A percentile compares a stretch with the other conserved stretches of the same genome.
phyloP scores from a whole-genome alignment of 202 grass and related monocot species.

The Saccharum hybrid region DNA sequence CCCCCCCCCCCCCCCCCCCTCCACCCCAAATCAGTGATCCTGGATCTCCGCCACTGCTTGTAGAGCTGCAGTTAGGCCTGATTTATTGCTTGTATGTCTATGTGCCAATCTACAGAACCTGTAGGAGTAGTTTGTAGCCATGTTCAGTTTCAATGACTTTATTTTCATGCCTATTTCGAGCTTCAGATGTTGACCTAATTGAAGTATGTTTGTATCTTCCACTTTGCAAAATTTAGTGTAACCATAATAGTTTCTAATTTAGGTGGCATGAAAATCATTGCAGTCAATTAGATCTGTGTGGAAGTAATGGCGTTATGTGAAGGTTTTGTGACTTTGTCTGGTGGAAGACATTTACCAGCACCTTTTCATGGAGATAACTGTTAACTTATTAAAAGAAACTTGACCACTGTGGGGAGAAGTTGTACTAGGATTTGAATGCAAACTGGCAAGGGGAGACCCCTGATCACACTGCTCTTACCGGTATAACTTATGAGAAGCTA shows the following conservation, averaged over 20 bases:
- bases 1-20: no score
- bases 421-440: no score
- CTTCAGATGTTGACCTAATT: constrained; percentile 25
- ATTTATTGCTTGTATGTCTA: constrained; percentile 46
- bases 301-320: constrained; percentile 13
- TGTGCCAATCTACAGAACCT: constrained; percentile 43
- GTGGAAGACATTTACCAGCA: neutral
- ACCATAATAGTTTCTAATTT: constrained; percentile 55
- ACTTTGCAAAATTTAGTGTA: constrained; percentile 53
- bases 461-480: no score
- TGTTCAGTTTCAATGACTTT: constrained; percentile 45
- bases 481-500: no score
- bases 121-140: constrained; percentile 55
- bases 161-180: constrained; percentile 46
- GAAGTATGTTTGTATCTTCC: constrained; percentile 41
- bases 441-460: no score
- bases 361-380: neutral
- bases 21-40: no score
- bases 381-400: neutral
- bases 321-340: constrained; percentile 28
- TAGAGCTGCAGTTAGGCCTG: constrained; percentile 29
- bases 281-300: constrained; percentile 29
- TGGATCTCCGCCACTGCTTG: no score
- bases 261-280: constrained; percentile 48
- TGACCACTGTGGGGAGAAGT: no score